Evolutionary conservation across 805 yeast genomes (phyloP).

Genomic region (Peterozyma xylosa): DNA sequence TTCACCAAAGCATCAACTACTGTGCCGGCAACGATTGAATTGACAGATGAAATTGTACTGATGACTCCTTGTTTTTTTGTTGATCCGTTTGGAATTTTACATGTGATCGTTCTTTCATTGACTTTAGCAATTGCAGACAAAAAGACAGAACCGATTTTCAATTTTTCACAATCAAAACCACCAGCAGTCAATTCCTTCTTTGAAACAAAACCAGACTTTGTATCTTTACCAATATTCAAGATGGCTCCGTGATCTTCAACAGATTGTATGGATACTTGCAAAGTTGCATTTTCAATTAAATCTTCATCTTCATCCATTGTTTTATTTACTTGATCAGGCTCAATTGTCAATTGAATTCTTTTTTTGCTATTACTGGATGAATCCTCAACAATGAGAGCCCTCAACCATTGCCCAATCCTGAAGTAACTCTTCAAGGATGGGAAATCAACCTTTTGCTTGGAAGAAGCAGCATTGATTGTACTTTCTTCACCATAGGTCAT

Average conservation of each 20-base stretch:
- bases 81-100: slow-evolving; percentile 37
- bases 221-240: slow-evolving; percentile 57
- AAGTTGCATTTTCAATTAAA: slow-evolving; percentile 45
- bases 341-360: slow-evolving; percentile 63
- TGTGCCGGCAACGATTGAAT: slow-evolving; percentile 82
- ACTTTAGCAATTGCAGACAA: slow-evolving; percentile 49
- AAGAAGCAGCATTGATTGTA: slow-evolving; percentile 14
- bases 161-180: slow-evolving; percentile 23
- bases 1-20: slow-evolving; percentile 67
- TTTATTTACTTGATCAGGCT: slow-evolving; percentile 66
- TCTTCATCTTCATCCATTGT: slow-evolving; percentile 56
- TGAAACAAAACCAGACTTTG: slow-evolving; percentile 64
- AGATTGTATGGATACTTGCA: slow-evolving; percentile 74
- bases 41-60: slow-evolving; percentile 60
- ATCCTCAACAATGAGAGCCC: slow-evolving; percentile 66
- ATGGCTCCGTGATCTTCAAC: slow-evolving; percentile 91
- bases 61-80: slow-evolving; percentile 40
- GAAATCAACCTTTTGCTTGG: slow-evolving; percentile 27
- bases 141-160: slow-evolving; percentile 61
- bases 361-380: slow-evolving; percentile 39
- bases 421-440: slow-evolving; percentile 54
- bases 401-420: slow-evolving; percentile 74
- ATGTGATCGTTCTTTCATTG: slow-evolving; percentile 50
- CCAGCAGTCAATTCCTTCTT: slow-evolving; percentile 51
- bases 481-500: slow-evolving; percentile 22